Evolutionary conservation across 305 asterid genomes (phyloP).

Genomic region (Coffea humblotiana): DNA sequence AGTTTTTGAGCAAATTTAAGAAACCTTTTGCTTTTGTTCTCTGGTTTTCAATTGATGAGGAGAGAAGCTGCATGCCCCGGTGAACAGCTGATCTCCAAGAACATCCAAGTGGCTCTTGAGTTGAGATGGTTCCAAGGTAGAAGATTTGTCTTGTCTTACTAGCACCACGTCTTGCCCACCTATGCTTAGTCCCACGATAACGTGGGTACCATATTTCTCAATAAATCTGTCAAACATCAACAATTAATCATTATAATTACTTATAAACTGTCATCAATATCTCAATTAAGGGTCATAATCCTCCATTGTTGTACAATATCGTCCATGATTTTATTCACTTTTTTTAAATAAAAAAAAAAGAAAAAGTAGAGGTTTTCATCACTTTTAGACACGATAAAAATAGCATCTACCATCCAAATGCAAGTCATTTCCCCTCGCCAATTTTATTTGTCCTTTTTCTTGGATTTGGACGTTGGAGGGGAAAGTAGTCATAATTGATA

Average conservation of each 20-base stretch:
- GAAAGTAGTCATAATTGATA: too few relatives aligned
- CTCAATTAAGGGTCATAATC: neutral
- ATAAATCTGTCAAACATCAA: slow-evolving; percentile 58
- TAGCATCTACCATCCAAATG: neutral
- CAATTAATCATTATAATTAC: neutral
- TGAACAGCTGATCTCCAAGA: slow-evolving; percentile 81
- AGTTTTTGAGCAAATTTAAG: neutral
- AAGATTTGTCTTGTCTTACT: slow-evolving; percentile 71
- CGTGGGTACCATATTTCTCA: slow-evolving; percentile 88
- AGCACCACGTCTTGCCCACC: slow-evolving; percentile 85
- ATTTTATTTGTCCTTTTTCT: too few relatives aligned
- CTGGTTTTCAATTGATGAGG: slow-evolving; percentile 53
- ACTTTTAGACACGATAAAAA: neutral
- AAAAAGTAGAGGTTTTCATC: neutral
- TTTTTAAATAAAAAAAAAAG: too few relatives aligned
- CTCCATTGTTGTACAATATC: neutral
- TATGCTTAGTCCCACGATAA: slow-evolving; percentile 79
- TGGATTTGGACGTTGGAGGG: too few relatives aligned
- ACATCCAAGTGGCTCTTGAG: slow-evolving; percentile 71
- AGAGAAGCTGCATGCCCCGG: slow-evolving; percentile 65
- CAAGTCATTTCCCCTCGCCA: too few relatives aligned
- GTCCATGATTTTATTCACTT: too few relatives aligned
- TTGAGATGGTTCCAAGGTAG: slow-evolving; percentile 69
- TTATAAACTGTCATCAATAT: neutral
- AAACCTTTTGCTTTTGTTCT: slow-evolving; percentile 52